Percentiles rank a stretch among this genome's conserved stretches.
phyloP scores from a whole-genome alignment of 306 rosid genomes.

The Echinosophora koreensis region DNA sequence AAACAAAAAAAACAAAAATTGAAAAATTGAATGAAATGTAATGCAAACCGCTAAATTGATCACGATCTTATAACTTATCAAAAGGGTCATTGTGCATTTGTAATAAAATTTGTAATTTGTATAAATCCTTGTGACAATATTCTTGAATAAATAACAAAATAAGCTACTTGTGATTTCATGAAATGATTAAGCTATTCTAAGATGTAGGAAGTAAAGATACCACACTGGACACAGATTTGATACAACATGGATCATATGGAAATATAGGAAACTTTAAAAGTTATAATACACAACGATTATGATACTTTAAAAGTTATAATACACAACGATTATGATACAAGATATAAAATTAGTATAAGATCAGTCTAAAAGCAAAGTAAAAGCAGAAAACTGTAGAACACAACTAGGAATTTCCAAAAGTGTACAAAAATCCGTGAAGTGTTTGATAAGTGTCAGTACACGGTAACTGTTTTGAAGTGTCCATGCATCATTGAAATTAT shows the following conservation, averaged over 20 bases:
- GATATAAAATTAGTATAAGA: neutral
- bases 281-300: neutral
- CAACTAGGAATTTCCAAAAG: neutral
- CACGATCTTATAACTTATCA: neutral
- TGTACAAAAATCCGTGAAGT: too few species aligned
- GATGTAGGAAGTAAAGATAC: neutral
- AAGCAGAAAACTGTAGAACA: neutral
- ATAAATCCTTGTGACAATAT: neutral
- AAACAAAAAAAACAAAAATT: too few species aligned
- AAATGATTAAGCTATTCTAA: neutral
- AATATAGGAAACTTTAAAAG: neutral
- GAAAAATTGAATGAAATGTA: neutral
- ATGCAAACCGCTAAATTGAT: neutral
- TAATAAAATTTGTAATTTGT: neutral
- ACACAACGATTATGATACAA: neutral
- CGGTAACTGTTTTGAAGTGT: too few species aligned
- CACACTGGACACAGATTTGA: too few species aligned
- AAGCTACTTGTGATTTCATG: neutral
- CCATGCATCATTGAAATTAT: too few species aligned
- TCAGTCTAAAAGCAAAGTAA: too few species aligned
- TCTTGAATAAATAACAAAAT: slow-evolving; percentile 14
- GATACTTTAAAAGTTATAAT: neutral
- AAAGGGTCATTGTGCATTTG: neutral
- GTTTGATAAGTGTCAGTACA: too few species aligned
- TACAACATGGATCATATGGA: neutral